Percentiles rank a stretch among this genome's conserved stretches.
Evolutionary conservation across 1,284 basidiomycete species (phyloP).

Genomic region (Rhodotorula sp.): DNA sequence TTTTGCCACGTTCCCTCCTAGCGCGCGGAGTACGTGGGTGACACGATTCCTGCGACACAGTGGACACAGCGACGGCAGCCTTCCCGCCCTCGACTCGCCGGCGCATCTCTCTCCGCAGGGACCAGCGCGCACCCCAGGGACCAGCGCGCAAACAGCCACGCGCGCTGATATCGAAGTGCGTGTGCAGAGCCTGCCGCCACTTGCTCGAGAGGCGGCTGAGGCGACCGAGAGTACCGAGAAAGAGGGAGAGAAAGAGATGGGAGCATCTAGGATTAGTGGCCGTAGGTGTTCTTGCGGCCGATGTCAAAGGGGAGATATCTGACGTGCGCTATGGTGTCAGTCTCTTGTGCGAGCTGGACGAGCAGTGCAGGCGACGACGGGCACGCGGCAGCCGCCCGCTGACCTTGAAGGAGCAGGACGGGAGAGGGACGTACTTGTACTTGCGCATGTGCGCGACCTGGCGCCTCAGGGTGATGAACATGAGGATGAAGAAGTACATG

Average conservation of each 20-base stretch:
- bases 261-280: slow-evolving; percentile 6
- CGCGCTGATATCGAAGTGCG: neutral
- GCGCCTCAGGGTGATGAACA: slow-evolving; percentile 52
- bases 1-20: too few species aligned
- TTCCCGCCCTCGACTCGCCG: too few species aligned
- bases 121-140: too few species aligned
- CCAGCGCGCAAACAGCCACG: too few species aligned
- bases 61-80: too few species aligned
- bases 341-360: neutral
- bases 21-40: too few species aligned
- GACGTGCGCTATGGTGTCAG: slow-evolving; percentile 48
- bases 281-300: slow-evolving; percentile 61
- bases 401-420: neutral
- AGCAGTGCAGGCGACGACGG: neutral
- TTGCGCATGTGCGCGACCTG: slow-evolving; percentile 86
- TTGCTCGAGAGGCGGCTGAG: neutral
- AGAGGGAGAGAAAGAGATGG: neutral
- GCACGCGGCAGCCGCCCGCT: neutral
- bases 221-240: neutral
- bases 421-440: slow-evolving; percentile 72
- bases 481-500: slow-evolving; percentile 57
- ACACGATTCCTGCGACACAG: too few species aligned
- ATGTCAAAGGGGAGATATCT: slow-evolving; percentile 77
- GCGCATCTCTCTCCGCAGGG: too few species aligned
- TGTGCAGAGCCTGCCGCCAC: neutral